These are phyloP conservation scores for Fusarium tupiense DNA, from an alignment of 2,329 filamentous ascomycete genomes.

Conservation along the genomic window DNA sequence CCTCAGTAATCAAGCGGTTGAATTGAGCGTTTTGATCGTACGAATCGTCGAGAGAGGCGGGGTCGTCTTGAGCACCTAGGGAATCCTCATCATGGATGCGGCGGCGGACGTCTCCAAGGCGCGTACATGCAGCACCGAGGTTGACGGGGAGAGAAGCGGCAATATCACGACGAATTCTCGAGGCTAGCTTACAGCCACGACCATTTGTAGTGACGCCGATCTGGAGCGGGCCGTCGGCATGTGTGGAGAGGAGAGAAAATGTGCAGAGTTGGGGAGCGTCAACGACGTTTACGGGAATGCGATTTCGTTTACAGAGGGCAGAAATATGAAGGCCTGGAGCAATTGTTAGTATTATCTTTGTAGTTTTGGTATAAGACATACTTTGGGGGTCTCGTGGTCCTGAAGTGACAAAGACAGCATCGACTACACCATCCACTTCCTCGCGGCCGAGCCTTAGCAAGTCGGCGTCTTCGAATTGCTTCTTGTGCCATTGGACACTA, in stretches of 20 bases:
- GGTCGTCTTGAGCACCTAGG: constrained; percentile 50
- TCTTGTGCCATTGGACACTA: constrained; percentile 71
- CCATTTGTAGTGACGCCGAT: constrained; percentile 97
- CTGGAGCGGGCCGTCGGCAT: constrained; percentile 90
- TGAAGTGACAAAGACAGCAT: constrained; percentile 89
- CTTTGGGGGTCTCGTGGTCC: constrained; percentile 57
- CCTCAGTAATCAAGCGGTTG: constrained; percentile 81
- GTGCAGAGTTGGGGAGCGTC: constrained; percentile 88
- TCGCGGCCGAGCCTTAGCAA: constrained; percentile 80
- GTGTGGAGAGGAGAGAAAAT: constrained; percentile 88
- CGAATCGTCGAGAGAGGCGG: constrained; percentile 72
- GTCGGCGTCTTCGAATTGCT: constrained; percentile 75
- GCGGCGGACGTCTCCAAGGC: constrained; percentile 77
- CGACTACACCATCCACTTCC: constrained; percentile 81
- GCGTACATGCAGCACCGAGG: constrained; percentile 79
- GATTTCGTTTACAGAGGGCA: constrained; percentile 76
- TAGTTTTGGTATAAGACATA: constrained; percentile 39
- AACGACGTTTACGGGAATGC: constrained; percentile 93
- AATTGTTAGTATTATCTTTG: not conserved
- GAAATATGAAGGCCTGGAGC: constrained; percentile 72
- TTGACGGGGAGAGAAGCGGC: constrained; percentile 79
- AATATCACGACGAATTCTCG: constrained; percentile 88
- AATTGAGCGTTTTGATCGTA: constrained; percentile 82
- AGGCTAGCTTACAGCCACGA: constrained; percentile 91
- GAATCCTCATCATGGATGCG: constrained; percentile 79